Percentiles rank a stretch among this genome's conserved stretches.
phyloP scores from a whole-genome alignment of 1,284 basidiomycete genomes.

The Irpex sp. region DNA sequence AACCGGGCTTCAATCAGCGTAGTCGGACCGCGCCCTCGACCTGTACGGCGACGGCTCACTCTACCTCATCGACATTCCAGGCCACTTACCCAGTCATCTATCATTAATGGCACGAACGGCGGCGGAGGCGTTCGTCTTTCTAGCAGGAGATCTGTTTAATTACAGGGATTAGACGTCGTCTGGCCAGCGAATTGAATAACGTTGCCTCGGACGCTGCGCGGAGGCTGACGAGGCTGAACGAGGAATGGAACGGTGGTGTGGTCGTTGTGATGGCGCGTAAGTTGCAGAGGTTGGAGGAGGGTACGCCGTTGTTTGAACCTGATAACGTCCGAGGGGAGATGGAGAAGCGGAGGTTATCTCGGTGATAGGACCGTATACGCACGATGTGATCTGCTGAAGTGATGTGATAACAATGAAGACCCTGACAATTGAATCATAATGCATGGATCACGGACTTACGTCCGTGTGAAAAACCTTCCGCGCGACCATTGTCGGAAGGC shows the following conservation, averaged over 20 bases:
- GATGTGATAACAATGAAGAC: neutral
- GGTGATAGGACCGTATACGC: neutral
- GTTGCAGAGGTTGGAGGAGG: constrained; percentile 7
- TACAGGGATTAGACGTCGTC: constrained; percentile 26
- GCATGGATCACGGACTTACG: neutral
- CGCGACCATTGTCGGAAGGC: neutral
- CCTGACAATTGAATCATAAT: too few species aligned
- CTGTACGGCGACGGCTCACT: constrained; percentile 10
- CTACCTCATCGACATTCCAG: constrained; percentile 10
- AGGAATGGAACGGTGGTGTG: constrained; percentile 1
- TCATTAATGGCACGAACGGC: constrained; percentile 4
- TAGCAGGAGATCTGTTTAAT: constrained; percentile 11
- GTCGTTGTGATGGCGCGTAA: constrained; percentile 16
- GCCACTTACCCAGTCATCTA: constrained; percentile 8
- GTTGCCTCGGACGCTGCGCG: constrained; percentile 13
- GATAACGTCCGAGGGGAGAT: too few species aligned
- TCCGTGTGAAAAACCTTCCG: neutral
- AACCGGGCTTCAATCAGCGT: neutral
- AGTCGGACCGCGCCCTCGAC: constrained; percentile 8
- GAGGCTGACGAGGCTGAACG: constrained; percentile 9
- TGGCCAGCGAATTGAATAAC: constrained; percentile 18
- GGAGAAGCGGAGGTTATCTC: constrained; percentile 5
- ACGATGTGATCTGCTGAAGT: neutral
- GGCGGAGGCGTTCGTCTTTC: constrained; percentile 5
- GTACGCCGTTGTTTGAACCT: constrained; percentile 18